Base-by-base conservation (phyloP, 768 basidiomycete species). In the Tylopilus sp. region DNA sequence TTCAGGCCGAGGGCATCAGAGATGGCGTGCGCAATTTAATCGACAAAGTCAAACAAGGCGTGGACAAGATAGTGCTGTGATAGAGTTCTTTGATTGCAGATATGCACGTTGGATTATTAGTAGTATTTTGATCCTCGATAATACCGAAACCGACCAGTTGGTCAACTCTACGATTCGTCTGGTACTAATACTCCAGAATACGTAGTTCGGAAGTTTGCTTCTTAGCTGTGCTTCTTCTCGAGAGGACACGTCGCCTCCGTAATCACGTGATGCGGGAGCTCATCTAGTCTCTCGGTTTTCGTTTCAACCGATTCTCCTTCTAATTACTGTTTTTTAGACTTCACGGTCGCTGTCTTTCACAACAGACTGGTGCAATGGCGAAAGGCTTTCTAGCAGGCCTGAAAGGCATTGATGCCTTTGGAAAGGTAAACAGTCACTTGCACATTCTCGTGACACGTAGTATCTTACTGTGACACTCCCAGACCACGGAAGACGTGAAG, bases 401-500 rank as follows among this genome's bases (percentile, higher is more conserved):
- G 63, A 93, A 90, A 70, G 92, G 93, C 68, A 81, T 98, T 49
- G 97, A 99, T 78, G 97, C 97, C 72, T 99, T 99, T 79, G 97
- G 97, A 57, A 99, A 98, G 87, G 96, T 96, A 64, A 61, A 78
- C 36, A 9, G 1, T 34, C 17, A 9, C 28, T 44, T 29, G 19
- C 19, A 12, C 38, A 37, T 46, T 46, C 30, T 25, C 38, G 33
- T 54, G 50, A 54, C 38, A 58, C 46, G 44, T 61, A n/a, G 28
- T 14, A 26, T 25, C 57, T 66, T 41, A 57, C 50, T 22, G 40
- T 43, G 47, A 40, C 47, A 50, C 29, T 31, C 2, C 43, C 63
- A 99, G 96, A 99, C 97, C 33, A 92, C 92, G 71, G 97, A 98
- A 68, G 97, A 99, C 78, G 97, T 99, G 58, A 98, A 98, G 76